Base-by-base conservation (phyloP, 2,329 filamentous ascomycete species). In the Ophiostoma pallidulum region DNA sequence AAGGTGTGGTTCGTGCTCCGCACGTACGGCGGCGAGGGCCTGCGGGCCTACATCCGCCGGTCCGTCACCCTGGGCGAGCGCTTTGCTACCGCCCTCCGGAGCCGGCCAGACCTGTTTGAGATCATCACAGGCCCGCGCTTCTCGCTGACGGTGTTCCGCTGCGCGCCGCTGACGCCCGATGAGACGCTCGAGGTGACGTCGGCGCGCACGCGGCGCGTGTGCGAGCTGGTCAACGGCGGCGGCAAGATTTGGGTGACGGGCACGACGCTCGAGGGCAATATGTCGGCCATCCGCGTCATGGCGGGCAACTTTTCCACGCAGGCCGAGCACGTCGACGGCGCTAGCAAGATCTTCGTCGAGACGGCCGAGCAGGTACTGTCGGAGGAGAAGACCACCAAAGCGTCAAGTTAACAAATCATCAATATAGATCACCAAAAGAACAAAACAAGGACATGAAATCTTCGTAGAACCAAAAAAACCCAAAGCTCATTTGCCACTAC, bases 1-100 rank as follows among this genome's bases (percentile, higher is more conserved):
- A 97, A 97, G 70, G 82, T 95, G 53, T 97, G 91, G 91, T 96
- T 96, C 62, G 89, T 97, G 8, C 70, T 96, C 58, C 75, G 91
- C 38, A 82, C 77, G 37, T 95, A 89, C 60, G 91, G 91, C 0
- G 56, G 54, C 44, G 72, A 73, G 26, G 91, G 90, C 0, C 66
- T 97, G 59, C 81, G 80, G 56, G 73, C 68, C 4, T 86, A 94
- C 58, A 80, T 96, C 53, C 72, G 79, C 29, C 77, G 77, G 36
- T 82, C 84, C 22, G 69, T 95, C 48, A 62, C 64, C 3, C 66
- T 88, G 1, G 86, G 85, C n/a, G 77, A 89, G 53, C 64, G 70
- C 9, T 92, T 96, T 53, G 75, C 79, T 3, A 66, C 61, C 0
- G 69, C 85, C 36, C 60, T 94, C 2, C 63, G 66, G 9, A 68